These are phyloP conservation scores for Trichoderma harzianum DNA, from an alignment of 2,329 filamentous ascomycete genomes.

Conservation along the genomic window DNA sequence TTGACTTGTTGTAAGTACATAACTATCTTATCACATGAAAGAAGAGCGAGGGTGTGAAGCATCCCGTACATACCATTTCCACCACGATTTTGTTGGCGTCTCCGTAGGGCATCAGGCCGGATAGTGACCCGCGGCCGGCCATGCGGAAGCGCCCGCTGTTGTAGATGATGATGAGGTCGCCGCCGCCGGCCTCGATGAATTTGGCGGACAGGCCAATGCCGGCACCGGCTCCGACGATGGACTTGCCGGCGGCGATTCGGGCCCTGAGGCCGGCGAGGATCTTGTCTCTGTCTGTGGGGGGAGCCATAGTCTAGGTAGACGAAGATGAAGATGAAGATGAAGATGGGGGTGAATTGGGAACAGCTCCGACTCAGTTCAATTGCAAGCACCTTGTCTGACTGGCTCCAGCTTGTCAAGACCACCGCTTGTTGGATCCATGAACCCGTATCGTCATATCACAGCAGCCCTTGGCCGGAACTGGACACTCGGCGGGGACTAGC, in stretches of 20 bases:
- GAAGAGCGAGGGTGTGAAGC: too few relatives aligned
- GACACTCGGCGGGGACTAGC: not conserved
- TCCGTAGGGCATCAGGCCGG: slow-evolving; percentile 68
- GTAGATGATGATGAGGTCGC: slow-evolving; percentile 69
- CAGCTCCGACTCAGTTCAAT: too few relatives aligned
- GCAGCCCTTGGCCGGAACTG: not conserved
- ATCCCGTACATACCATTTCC: slow-evolving; percentile 52
- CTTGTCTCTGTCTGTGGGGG: slow-evolving; percentile 53
- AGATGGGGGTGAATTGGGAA: not conserved
- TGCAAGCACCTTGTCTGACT: too few relatives aligned
- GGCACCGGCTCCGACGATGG: slow-evolving; percentile 67
- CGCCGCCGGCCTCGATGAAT: slow-evolving; percentile 64
- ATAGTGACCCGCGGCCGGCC: slow-evolving; percentile 66
- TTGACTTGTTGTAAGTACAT: not conserved
- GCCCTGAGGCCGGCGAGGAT: slow-evolving; percentile 54
- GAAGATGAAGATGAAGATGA: not conserved
- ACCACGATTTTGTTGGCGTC: slow-evolving; percentile 68
- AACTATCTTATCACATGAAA: not conserved
- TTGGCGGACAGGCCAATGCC: slow-evolving; percentile 70
- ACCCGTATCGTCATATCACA: not conserved
- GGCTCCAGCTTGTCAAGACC: not conserved
- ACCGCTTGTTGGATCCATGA: not conserved
- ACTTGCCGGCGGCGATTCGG: slow-evolving; percentile 51
- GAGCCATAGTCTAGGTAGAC: slow-evolving; percentile 54
- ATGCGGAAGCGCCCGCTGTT: slow-evolving; percentile 71